Conservation (phyloP, 139 green algal species). For the Gonium pectorale region DNA sequence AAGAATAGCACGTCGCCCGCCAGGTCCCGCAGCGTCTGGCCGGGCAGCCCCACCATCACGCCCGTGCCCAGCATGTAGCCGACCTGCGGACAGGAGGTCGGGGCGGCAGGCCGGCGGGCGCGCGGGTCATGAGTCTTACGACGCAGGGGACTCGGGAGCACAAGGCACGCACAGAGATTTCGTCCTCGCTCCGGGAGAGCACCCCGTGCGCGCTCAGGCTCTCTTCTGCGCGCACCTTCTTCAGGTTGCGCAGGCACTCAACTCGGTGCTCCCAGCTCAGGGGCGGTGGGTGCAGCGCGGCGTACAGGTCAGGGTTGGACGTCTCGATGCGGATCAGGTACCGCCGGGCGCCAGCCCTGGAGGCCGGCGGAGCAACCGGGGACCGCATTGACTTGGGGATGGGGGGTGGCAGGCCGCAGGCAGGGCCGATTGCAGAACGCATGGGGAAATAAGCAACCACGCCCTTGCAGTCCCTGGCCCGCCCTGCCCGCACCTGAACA, state of each 20-base stretch:
- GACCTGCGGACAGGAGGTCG: no score
- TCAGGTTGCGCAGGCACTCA: constrained; percentile 60
- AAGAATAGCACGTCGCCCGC: constrained; percentile 77
- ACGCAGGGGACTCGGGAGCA: no score
- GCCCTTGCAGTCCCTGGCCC: no score
- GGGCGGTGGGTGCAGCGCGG: constrained; percentile 63
- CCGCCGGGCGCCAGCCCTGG: constrained; percentile 57
- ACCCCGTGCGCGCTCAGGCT: not conserved
- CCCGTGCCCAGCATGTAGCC: constrained; percentile 75
- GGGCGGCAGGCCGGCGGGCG: no score
- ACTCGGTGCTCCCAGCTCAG: constrained; percentile 67
- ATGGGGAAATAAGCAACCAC: no score
- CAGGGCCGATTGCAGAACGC: no score
- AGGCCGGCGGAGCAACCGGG: no score
- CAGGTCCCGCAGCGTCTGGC: constrained; percentile 74
- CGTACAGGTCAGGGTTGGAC: constrained; percentile 75
- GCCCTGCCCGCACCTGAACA: constrained; percentile 18
- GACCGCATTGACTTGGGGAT: no score
- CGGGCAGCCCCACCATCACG: constrained; percentile 79
- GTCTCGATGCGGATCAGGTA: constrained; percentile 81
- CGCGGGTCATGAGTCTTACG: no score
- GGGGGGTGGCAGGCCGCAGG: no score
- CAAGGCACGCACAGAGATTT: no score
- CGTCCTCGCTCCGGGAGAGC: no score
- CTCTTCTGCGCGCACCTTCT: constrained; percentile 32